A percentile compares a stretch with the other conserved stretches of the same genome.
Evolutionary conservation across 2,329 filamentous ascomycete species (phyloP).

Genomic region (Clarireedia hainanense): DNA sequence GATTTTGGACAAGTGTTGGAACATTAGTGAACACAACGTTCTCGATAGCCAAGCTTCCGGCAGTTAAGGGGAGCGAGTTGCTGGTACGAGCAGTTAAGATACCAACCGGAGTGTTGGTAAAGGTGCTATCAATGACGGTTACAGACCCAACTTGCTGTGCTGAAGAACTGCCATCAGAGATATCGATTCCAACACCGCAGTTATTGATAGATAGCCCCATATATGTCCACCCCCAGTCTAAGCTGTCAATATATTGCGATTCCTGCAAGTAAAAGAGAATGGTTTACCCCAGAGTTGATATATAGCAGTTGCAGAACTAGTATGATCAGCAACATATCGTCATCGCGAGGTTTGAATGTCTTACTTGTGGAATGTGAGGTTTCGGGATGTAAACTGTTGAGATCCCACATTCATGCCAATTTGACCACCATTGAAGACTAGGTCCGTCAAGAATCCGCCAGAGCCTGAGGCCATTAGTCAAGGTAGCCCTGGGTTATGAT

Average conservation of each 20-base stretch:
- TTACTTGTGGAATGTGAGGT: constrained; percentile 38
- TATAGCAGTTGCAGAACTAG: constrained; percentile 43
- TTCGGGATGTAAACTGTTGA: constrained; percentile 57
- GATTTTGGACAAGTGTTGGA: constrained; percentile 53
- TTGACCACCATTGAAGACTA: constrained; percentile 52
- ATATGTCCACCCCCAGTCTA: constrained; percentile 51
- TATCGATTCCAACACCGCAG: constrained; percentile 44
- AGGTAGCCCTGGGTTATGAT: constrained; percentile 27
- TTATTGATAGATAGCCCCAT: constrained; percentile 43
- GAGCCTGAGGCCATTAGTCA: constrained; percentile 30
- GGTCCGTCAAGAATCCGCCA: constrained; percentile 51
- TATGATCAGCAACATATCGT: background rate
- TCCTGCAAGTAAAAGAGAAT: background rate
- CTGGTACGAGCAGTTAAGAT: constrained; percentile 42
- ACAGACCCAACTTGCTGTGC: constrained; percentile 47
- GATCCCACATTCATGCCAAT: constrained; percentile 54
- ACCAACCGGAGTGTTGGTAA: constrained; percentile 42
- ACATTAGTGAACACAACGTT: constrained; percentile 74
- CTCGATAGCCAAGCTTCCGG: constrained; percentile 73
- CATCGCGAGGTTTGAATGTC: background rate
- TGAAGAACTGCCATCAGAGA: constrained; percentile 35
- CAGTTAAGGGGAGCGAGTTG: constrained; percentile 49
- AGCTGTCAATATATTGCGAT: background rate
- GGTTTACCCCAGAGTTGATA: constrained; percentile 41
- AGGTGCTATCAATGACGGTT: constrained; percentile 46